A percentile compares a stretch with the other conserved stretches of the same genome.
These are phyloP conservation scores for Pugionium cornutum DNA, from an alignment of 345 rosid species.

Conservation along the genomic window DNA sequence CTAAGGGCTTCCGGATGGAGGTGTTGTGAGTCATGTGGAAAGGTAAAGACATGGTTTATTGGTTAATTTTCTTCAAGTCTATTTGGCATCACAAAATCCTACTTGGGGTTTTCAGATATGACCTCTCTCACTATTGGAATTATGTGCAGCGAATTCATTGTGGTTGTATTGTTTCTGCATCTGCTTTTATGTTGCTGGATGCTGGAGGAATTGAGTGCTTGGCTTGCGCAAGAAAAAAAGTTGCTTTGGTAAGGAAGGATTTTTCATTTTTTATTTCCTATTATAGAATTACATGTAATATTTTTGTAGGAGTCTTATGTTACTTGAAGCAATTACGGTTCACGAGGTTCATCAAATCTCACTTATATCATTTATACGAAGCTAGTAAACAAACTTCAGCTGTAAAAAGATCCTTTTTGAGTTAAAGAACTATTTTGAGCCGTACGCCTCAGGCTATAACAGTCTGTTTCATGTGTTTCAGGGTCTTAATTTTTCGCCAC, in stretches of 20 bases:
- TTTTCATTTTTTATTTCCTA: conserved; percentile 28
- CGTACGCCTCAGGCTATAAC: conserved; percentile 20
- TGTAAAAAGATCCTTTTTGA: conserved; percentile 17
- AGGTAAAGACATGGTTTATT: conserved; percentile 54
- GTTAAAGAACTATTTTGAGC: conserved; percentile 7
- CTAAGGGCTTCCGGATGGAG: conserved; percentile 82
- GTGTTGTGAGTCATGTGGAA: conserved; percentile 82
- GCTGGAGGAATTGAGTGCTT: conserved; percentile 92
- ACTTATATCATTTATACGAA: conserved; percentile 9
- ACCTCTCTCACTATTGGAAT: conserved; percentile 29
- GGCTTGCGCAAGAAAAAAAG: conserved; percentile 68
- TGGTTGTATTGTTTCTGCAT: conserved; percentile 82
- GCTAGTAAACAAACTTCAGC: conserved; percentile 24
- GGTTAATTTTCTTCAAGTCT: not conserved
- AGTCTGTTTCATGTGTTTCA: conserved; percentile 44
- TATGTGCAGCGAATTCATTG: conserved; percentile 79
- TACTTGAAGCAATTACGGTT: conserved; percentile 15
- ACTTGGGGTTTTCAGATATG: conserved; percentile 17
- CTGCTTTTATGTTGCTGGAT: conserved; percentile 65
- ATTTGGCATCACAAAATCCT: conserved; percentile 17
- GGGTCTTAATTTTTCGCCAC: conserved; percentile 52
- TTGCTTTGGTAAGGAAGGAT: conserved; percentile 54
- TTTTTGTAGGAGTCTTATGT: conserved; percentile 1
- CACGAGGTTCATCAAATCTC: conserved; percentile 16
- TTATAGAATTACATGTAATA: not conserved